Evolutionary conservation across 2,329 filamentous ascomycete genomes (phyloP).

Genomic region (Colletotrichum caudatum): DNA sequence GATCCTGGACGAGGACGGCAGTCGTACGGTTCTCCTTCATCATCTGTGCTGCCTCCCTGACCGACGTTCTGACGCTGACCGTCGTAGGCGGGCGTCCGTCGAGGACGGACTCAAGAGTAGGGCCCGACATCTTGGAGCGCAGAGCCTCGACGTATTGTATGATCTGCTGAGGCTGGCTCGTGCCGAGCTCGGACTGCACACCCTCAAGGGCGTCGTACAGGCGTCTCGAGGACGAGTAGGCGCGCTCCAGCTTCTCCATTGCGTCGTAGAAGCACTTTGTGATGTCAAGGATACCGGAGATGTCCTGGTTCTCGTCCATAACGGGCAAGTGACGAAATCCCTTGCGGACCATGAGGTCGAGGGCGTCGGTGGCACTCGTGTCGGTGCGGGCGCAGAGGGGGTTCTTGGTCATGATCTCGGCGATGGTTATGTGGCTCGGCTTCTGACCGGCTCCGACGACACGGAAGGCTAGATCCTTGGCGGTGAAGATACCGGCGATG

Average conservation of each 20-base stretch:
- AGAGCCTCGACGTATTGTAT: conserved; percentile 99
- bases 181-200: conserved; percentile 95
- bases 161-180: conserved; percentile 96
- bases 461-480: conserved; percentile 97
- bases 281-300: conserved; percentile 97
- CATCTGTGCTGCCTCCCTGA: conserved; percentile 92
- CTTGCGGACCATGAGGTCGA: conserved; percentile 98
- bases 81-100: conserved; percentile 93
- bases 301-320: conserved; percentile 99
- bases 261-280: conserved; percentile 99
- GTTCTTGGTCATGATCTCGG: conserved; percentile 99
- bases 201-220: conserved; percentile 97
- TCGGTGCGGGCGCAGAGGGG: conserved; percentile 96
- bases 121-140: conserved; percentile 96
- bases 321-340: conserved; percentile 97
- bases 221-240: conserved; percentile 97
- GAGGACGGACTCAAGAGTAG: conserved; percentile 93
- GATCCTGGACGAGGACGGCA: conserved; percentile 94
- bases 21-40: conserved; percentile 99
- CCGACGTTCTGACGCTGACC: conserved; percentile 94
- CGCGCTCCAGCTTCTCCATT: conserved; percentile 99
- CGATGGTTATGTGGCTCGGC: conserved; percentile 89
- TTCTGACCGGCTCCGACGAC: conserved; percentile 93
- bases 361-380: conserved; percentile 95
- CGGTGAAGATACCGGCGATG: conserved; percentile 98